These are phyloP conservation scores for Brassica carinata DNA, from an alignment of 345 rosid species.

Conservation along the genomic window DNA sequence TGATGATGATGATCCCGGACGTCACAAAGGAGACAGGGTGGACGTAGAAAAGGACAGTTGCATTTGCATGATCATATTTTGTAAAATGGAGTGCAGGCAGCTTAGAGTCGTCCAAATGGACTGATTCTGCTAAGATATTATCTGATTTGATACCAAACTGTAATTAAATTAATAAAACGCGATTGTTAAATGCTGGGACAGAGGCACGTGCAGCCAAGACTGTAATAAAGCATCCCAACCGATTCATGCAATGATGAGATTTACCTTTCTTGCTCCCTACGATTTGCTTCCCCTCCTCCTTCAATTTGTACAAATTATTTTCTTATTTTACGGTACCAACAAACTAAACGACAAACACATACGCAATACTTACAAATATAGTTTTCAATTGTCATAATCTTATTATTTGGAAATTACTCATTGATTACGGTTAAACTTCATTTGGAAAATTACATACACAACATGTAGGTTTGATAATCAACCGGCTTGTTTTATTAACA, in stretches of 20 bases:
- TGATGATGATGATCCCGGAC: constrained; percentile 12
- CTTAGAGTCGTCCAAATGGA: constrained; percentile 17
- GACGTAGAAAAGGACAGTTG: constrained; percentile 24
- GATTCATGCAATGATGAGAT: constrained; percentile 38
- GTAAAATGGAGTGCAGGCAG: not conserved
- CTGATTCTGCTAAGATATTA: not conserved
- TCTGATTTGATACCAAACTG: not conserved
- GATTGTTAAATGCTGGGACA: constrained; percentile 1
- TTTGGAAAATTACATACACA: not conserved
- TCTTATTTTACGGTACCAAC: not conserved
- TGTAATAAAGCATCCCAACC: constrained; percentile 26
- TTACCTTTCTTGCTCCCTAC: constrained; percentile 1
- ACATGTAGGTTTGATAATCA: too few species aligned
- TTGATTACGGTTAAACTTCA: not conserved
- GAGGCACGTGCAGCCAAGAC: constrained; percentile 25
- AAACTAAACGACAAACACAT: not conserved
- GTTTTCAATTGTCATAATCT: not conserved
- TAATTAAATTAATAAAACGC: not conserved
- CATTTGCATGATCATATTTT: constrained; percentile 30
- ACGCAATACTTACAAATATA: not conserved
- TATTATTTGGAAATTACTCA: not conserved
- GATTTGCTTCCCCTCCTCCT: not conserved
- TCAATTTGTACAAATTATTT: not conserved
- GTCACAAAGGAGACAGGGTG: constrained; percentile 27
- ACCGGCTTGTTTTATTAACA: too few species aligned